Base-by-base conservation (phyloP, 2,329 filamentous ascomycete genomes). In the Diaporthe citri region DNA sequence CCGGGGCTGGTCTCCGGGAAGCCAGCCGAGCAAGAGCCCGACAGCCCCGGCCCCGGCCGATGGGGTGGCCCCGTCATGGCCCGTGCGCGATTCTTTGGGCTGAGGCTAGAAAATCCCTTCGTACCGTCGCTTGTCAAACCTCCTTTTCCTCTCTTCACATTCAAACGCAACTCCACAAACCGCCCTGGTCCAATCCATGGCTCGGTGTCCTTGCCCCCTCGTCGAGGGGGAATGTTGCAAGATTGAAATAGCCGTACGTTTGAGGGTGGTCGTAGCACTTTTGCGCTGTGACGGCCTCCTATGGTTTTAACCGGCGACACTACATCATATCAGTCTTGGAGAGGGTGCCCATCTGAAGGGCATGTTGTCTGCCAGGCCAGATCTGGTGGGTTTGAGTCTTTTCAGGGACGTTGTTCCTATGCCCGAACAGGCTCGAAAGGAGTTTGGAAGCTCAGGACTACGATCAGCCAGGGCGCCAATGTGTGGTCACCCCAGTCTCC, bases 291-390 rank as follows among this genome's bases (percentile, higher is more conserved):
- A 81, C 67, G 79, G 74, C 78, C 78, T 80, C 79, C 79, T 73
- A 81, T 81, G 80, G 77, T 78, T 76, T 67, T 76, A 76, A 76
- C 56, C 79, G 79, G 80, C 77, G 36, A 81, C 79, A 81, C 48
- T 34, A 15, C 57, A 41, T 39, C 34, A 43, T 7, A 28, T 43
- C 36, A 41, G 41, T 39, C 13, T 51, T 28, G 25, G 39, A 46
- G 41, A 22, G 36, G 60, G n/a, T 41, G 22, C 4, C 36, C 13
- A 8, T 48, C 12, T 36, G 28, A 4, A 66, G 28, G 43, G 17
- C 20, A 51, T 25, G 9, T 28, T 31, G 13, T 41, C 22, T 10
- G 22, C 31, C 8, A 36, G 12, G 20, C 8, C 20, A 25, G 41
- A 22, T 22, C 20, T 39, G 22, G 34, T 56, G 1, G 22, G 31